Base-by-base conservation (phyloP, 2,329 filamentous ascomycete genomes). In the Fusarium buxicola region DNA sequence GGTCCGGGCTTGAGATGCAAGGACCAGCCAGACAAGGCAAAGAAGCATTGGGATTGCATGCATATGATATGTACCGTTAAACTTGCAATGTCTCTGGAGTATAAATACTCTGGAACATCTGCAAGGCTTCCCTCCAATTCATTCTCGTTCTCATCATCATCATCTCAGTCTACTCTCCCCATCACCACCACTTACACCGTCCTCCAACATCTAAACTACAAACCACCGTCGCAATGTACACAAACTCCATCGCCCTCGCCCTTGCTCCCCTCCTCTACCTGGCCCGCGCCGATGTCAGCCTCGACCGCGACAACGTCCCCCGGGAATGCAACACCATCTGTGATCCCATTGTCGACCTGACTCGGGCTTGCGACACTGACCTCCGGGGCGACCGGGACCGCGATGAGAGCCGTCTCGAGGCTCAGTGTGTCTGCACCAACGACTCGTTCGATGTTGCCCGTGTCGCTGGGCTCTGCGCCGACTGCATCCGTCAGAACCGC, bases 391-490 rank as follows among this genome's bases (percentile, higher is more conserved):
- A 73, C 50, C 68, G 43, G 15, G 73, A 76, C 66, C 71, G 69
- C 21, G 63, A 72, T 28, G 76, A 79, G 65, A 68, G 76, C 39
- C 73, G 72, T 15, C 75, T 79, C 47, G 71, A 75, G 69, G 69
- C 66, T 11, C 76, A 80, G 63, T 80, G 78, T 58, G 63, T 79
- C 48, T 78, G 78, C 72, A 75, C 75, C 62, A 77, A 81, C 71
- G 59, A 70, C 44, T 76, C 76, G 66, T 77, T 81, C 68, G 65
- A 78, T 65, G 78, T 80, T 45, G 60, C 43, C 21, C 56, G 63
- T 15, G 63, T 79, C 44, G 72, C 76, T 15, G 75, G 69, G 3
- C 71, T 77, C 16, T 80, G 78, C 58, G 71, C 73, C 46, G 72
- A 71, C 50, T 80, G 78, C 59, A 75, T 80, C 58, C 65, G 68